phyloP scores from a whole-genome alignment of 148 eudicot genomes.

The Amaranthus cruentus region DNA sequence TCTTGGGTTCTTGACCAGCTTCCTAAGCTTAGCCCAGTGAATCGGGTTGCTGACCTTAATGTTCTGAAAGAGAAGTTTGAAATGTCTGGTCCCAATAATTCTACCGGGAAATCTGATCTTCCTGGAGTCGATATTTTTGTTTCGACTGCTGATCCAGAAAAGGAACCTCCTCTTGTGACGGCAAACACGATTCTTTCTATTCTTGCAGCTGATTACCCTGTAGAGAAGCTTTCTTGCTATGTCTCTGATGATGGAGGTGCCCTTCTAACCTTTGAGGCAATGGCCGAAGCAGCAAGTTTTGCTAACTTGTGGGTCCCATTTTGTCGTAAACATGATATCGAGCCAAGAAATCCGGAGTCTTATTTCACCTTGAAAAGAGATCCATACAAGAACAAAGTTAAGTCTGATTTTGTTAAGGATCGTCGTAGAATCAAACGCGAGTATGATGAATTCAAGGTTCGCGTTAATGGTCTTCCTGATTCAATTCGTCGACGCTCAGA shows the following conservation, averaged over 20 bases:
- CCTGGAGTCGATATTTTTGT: constrained; percentile 85
- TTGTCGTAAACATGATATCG: no score
- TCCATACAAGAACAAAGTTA: constrained; percentile 35
- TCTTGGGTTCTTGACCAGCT: constrained; percentile 94
- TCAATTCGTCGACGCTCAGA: constrained; percentile 55
- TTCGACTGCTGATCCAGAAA: constrained; percentile 94
- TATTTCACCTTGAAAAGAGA: no score
- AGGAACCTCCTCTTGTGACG: constrained; percentile 90
- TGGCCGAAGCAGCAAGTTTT: constrained; percentile 97
- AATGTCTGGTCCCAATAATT: constrained; percentile 50
- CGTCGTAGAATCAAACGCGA: constrained; percentile 52
- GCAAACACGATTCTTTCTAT: constrained; percentile 88
- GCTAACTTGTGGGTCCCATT: constrained; percentile 34
- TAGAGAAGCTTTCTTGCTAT: constrained; percentile 88
- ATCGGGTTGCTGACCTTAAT: constrained; percentile 68
- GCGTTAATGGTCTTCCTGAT: constrained; percentile 53
- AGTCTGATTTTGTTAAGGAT: constrained; percentile 54
- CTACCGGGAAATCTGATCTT: constrained; percentile 84
- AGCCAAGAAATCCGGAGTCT: no score
- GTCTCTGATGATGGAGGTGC: constrained; percentile 97
- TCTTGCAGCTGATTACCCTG: constrained; percentile 80
- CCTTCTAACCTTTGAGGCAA: constrained; percentile 81
- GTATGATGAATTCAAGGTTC: constrained; percentile 59
- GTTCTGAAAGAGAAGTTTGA: constrained; percentile 86
- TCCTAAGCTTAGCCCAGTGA: constrained; percentile 79